Conservation (phyloP, 2,329 filamentous ascomycete genomes). For the Spiromastix sp. region DNA sequence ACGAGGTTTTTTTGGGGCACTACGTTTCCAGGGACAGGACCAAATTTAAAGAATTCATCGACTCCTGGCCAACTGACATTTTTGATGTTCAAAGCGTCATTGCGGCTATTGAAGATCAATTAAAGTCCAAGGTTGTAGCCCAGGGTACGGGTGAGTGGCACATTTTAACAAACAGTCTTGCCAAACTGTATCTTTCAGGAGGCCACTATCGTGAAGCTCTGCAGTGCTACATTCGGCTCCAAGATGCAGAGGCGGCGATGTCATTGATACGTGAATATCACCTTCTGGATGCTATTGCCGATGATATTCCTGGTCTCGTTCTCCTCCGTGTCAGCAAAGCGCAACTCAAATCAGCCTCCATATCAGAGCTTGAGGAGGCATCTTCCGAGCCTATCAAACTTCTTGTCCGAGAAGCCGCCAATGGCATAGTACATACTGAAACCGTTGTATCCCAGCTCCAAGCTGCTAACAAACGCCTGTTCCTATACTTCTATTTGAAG, state of each 20-base stretch:
- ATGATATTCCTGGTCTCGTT: constrained; percentile 85
- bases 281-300: constrained; percentile 76
- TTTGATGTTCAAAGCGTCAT: constrained; percentile 71
- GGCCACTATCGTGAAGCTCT: constrained; percentile 76
- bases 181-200: constrained; percentile 71
- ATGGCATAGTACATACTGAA: constrained; percentile 70
- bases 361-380: constrained; percentile 63
- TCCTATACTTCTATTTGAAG: constrained; percentile 85
- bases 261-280: constrained; percentile 76
- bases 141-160: constrained; percentile 81
- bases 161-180: constrained; percentile 77
- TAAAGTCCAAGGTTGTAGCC: constrained; percentile 63
- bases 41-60: constrained; percentile 67
- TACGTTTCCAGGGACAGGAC: constrained; percentile 72
- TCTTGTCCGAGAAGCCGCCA: constrained; percentile 81
- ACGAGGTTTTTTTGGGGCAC: constrained; percentile 80
- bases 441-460: constrained; percentile 71
- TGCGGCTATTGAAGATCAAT: constrained; percentile 68
- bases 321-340: constrained; percentile 70
- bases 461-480: constrained; percentile 55
- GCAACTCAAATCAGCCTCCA: constrained; percentile 53
- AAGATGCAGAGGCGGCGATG: constrained; percentile 87
- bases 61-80: constrained; percentile 72
- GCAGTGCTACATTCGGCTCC: constrained; percentile 77
- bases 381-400: constrained; percentile 76